Evolutionary conservation across 202 grass and related monocot genomes (phyloP), one percentile per base, ranked within the genome.

Genomic region (Setaria italica): DNA sequence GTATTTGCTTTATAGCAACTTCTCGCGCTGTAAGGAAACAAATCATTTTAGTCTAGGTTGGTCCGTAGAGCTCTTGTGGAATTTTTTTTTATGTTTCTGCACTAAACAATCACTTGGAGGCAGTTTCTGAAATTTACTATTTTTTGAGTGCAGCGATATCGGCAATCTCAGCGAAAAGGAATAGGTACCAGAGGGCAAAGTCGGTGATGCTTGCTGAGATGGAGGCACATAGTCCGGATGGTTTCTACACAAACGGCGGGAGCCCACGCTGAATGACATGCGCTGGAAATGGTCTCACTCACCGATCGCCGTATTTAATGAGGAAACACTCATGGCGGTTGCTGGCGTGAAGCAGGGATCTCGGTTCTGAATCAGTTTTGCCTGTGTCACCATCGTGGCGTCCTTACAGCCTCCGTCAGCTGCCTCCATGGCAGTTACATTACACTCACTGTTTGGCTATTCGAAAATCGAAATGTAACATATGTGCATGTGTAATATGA

Each of bases 121-220:
- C 51, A 55, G 7, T 66, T 11, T 68, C 4, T 90, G 32, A 84
- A 74, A 63, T 0, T 75, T 64, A 10, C 4, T 29, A 11, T 48
- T 55, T 76, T 87, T 41, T 68, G 1, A 58, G 30, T 35, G 78
- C 74, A 88, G 84, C 86, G 0, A 86, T 92, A 84, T 94, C 93
- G 33, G 91, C 96, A 72, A 90, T 99, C 51, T 86, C 96, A 3
- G 93, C 93, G 7, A 99, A 99, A 89, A 86, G 93, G 84, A 99
- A 99, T 70, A 91, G 96, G 76, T 99, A 96, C 48, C 96, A 96
- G 46, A 91, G 93, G 76, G 92, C 91, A 2, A 99, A 99, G 74
- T 97, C 92, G 0, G 85, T 99, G 72, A 99, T 99, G 93, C 90
- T 95, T 48, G 80, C 94, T 47, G 96, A 99, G 76, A 94, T 99